Evolutionary conservation across 2,329 filamentous ascomycete genomes (phyloP).

Genomic region (Neocucurbitaria cava): DNA sequence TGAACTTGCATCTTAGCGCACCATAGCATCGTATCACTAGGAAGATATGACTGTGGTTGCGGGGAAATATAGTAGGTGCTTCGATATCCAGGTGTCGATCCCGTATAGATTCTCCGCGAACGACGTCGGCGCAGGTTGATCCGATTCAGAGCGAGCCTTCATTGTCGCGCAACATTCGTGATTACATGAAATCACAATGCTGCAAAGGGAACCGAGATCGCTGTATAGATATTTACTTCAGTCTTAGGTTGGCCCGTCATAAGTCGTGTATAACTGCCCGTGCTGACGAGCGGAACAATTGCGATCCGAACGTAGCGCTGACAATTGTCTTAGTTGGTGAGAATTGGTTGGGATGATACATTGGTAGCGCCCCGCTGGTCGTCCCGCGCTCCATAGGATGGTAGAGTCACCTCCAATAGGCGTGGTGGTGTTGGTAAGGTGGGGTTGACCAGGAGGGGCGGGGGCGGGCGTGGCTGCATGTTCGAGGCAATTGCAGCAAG

Average conservation of each 20-base stretch:
- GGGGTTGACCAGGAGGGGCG: not conserved
- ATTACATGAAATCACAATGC: too few species aligned
- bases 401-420: not conserved
- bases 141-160: too few species aligned
- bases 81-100: constrained; percentile 1
- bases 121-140: not conserved
- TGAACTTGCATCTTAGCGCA: not conserved
- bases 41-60: not conserved
- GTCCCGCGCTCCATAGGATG: not conserved
- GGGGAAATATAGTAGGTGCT: constrained; percentile 3
- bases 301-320: not conserved
- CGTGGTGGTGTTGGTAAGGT: not conserved
- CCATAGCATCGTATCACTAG: not conserved
- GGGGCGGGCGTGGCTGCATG: not conserved
- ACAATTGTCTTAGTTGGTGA: not conserved
- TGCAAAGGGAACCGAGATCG: too few species aligned
- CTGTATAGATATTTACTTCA: too few species aligned
- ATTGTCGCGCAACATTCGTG: too few species aligned
- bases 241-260: not conserved
- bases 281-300: not conserved
- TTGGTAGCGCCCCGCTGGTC: not conserved
- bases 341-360: not conserved
- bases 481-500: not conserved
- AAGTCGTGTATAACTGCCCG: not conserved
- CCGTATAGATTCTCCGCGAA: constrained; percentile 12